phyloP scores from a whole-genome alignment of 2,329 filamentous ascomycete genomes.

The Sarocladiaceae sp. region DNA sequence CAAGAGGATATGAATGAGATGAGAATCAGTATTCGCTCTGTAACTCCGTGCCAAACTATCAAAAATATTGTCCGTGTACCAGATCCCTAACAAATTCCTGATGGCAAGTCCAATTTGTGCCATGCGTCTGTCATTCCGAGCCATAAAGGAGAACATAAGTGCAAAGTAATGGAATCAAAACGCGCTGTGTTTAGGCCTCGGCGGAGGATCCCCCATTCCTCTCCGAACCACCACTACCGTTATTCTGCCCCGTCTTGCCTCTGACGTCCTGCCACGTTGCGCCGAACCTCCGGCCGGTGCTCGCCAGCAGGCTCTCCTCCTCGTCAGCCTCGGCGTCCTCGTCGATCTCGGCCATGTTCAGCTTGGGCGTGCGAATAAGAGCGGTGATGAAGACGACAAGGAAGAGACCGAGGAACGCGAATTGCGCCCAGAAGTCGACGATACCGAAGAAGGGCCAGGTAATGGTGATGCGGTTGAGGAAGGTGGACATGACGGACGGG shows the following conservation, averaged over 20 bases:
- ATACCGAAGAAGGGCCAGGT: slow-evolving; percentile 95
- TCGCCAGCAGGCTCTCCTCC: slow-evolving; percentile 85
- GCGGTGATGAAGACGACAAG: slow-evolving; percentile 73
- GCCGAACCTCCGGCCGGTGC: slow-evolving; percentile 72
- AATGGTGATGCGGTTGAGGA: slow-evolving; percentile 84
- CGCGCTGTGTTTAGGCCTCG: neutral
- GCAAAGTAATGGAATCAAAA: neutral
- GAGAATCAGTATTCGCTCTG: too few relatives aligned
- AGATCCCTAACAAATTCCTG: neutral
- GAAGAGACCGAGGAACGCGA: slow-evolving; percentile 80
- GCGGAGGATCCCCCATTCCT: neutral
- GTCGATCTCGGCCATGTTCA: slow-evolving; percentile 73
- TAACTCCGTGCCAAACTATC: neutral
- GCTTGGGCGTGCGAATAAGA: slow-evolving; percentile 70
- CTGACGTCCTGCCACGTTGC: slow-evolving; percentile 87
- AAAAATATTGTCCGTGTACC: neutral
- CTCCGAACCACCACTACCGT: neutral
- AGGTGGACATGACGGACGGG: slow-evolving; percentile 82
- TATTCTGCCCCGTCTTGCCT: slow-evolving; percentile 32
- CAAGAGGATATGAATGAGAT: too few relatives aligned
- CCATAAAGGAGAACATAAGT: neutral
- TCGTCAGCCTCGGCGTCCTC: slow-evolving; percentile 88
- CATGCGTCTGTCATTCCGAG: neutral
- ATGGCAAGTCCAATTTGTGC: neutral
- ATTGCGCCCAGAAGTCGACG: slow-evolving; percentile 94